Evolutionary conservation across 495 filamentous ascomycete genomes (phyloP), one percentile per base, ranked within the genome.

Genomic region (Penicillium riverlandense): DNA sequence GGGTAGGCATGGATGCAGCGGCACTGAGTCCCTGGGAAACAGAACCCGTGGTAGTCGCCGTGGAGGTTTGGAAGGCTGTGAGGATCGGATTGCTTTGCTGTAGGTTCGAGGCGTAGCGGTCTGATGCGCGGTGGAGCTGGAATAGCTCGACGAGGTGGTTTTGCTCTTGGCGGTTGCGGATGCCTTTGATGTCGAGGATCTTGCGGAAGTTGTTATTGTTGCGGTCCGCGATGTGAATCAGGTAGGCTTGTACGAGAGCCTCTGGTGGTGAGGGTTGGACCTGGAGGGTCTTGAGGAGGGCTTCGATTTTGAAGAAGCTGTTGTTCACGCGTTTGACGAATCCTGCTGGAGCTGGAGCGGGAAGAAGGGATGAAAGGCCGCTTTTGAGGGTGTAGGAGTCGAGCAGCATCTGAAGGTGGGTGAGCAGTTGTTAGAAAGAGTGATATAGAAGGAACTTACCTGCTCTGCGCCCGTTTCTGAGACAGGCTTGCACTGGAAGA

Each of bases 391-490:
- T 86, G 58, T 97, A 96, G 40, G 86, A 84, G 60, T 98, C 94
- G 4, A 98, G 79, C 7, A 98, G 76, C 90, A 98, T 95, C 80
- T 84, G 16, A 35, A 35, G n/a, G 30, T 3, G 29, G 43, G 30
- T 57, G 22, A 54, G 43, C 47, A 31, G 35, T 12, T 11, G 30
- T 16, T 13, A 35, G 2, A 11, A 15, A 13, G 2, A 4, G 27
- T 8, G 11, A 11, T 2, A 9, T n/a, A 7, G 6, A 11, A 9
- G 28, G 14, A 16, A 8, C 47, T 47, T 67, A 85, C 83, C 75
- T 94, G 92, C 66, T 98, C 94, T n/a, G 92, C 92, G 16, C 90
- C 92, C 38, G 89, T 88, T 62, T 96, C 91, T 11, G 86, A 87
- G 42, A 98, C 80, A 13, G 92, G 92, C 48, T 76, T 83, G 67